Percentiles rank a stretch among this genome's conserved stretches.
Conservation (phyloP, 192 early-diverging fungal species). For the Rhizophagus sp. region DNA sequence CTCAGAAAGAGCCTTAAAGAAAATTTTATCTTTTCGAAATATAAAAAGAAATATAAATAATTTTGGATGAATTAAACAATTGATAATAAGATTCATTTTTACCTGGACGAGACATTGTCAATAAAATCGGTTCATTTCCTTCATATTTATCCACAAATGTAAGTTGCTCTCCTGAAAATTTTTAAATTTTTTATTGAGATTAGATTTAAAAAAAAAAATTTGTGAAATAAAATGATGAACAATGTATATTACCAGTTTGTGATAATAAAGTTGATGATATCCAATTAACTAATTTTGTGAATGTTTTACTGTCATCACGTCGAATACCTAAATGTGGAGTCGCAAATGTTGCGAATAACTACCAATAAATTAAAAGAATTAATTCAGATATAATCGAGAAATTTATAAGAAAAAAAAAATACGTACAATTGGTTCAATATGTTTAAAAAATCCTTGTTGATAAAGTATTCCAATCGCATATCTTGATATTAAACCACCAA, state of each 20-base stretch:
- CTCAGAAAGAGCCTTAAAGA: slow-evolving; percentile 39
- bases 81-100: slow-evolving; percentile 5
- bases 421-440: slow-evolving; percentile 44
- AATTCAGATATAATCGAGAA: background rate
- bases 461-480: slow-evolving; percentile 52
- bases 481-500: slow-evolving; percentile 57
- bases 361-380: background rate
- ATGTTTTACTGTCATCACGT: slow-evolving; percentile 27
- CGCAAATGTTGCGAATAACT: slow-evolving; percentile 59
- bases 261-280: slow-evolving; percentile 44
- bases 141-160: slow-evolving; percentile 34
- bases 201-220: too few relatives aligned
- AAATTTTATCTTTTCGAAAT: slow-evolving; percentile 43
- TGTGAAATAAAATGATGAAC: background rate
- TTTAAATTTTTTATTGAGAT: background rate
- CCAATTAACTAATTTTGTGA: slow-evolving; percentile 43
- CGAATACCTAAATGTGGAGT: slow-evolving; percentile 59
- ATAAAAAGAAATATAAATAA: slow-evolving; percentile 37
- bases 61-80: background rate
- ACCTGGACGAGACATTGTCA: slow-evolving; percentile 42
- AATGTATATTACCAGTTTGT: slow-evolving; percentile 43
- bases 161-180: slow-evolving; percentile 37
- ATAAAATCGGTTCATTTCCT: slow-evolving; percentile 32
- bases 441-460: slow-evolving; percentile 51
- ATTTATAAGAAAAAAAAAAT: background rate